Conservation (phyloP, 2,329 filamentous ascomycete genomes). For the Sporothrix sp. region DNA sequence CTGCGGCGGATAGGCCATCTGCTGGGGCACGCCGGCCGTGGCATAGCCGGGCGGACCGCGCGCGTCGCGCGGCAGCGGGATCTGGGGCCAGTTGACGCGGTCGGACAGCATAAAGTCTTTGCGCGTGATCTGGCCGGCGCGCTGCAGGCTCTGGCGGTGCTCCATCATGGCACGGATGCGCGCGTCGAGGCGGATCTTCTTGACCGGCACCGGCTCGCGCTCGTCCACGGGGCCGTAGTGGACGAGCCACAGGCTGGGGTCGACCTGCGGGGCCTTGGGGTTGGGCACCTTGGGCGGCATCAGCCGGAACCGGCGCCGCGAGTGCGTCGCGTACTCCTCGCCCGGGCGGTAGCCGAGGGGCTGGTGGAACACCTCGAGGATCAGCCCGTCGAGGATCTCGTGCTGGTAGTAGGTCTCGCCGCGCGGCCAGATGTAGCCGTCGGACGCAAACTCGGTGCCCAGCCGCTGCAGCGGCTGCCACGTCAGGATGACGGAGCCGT, state of each 20-base stretch:
- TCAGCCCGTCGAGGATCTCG: conserved; percentile 58
- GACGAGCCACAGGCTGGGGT: conserved; percentile 80
- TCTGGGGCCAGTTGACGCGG: conserved; percentile 78
- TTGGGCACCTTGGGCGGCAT: conserved; percentile 60
- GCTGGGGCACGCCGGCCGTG: conserved; percentile 38
- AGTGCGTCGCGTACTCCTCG: conserved; percentile 66
- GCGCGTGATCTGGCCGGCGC: conserved; percentile 69
- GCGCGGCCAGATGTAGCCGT: conserved; percentile 87
- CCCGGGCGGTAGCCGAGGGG: conserved; percentile 65
- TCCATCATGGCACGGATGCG: conserved; percentile 52
- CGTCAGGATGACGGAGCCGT: conserved; percentile 73
- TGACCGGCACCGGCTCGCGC: conserved; percentile 60
- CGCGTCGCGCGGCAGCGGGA: conserved; percentile 55
- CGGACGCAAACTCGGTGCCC: conserved; percentile 69
- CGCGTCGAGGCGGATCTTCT: conserved; percentile 53
- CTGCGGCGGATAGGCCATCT: conserved; percentile 53
- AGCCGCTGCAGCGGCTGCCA: conserved; percentile 76
- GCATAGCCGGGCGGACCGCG: conserved; percentile 43
- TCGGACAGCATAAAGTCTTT: conserved; percentile 95
- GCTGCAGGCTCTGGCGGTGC: conserved; percentile 55
- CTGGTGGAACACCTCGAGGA: conserved; percentile 80
- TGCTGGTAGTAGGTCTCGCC: conserved; percentile 68
- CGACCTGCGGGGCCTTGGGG: conserved; percentile 57
- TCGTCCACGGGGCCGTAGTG: conserved; percentile 76
- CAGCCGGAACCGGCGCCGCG: conserved; percentile 78